Evolutionary conservation across 345 rosid genomes (phyloP), one percentile per base, ranked within the genome.

Genomic region (Heritiera fomes): DNA sequence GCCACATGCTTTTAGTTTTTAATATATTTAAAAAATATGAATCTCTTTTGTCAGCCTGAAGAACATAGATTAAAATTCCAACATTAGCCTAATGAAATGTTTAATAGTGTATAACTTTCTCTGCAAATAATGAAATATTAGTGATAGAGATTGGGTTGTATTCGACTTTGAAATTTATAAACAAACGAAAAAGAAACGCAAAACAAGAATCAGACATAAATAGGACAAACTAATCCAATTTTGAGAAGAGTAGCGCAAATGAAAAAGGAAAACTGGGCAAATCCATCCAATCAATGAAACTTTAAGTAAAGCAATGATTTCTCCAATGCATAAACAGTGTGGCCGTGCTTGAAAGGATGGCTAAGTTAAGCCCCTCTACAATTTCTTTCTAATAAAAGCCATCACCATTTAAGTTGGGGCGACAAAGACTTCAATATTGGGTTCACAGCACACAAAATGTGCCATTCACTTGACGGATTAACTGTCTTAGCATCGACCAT

Each of bases 381-480:
- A 43, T 67, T 70, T 28, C 20, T 49, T 10, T 8, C 38, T 2
- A 28, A 3, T 4, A 49, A 41, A 6, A 43, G 50, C 49, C n/a
- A n/a, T 43, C 71, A n/a, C 71, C 6, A 67, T 43, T 66, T 66
- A 17, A 34, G 49, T 43, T 41, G 28, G 28, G 28, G 28, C 32
- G 59, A 49, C 43, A 49, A 50, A 0, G 75, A 71, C 59, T 67
- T 67, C 8, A 14, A 14, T 34, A 32, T 66, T 50, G 75, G 60
- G 28, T 49, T 71, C 75, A 71, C 8, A 50, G 59, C 59, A 50
- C 60, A 50, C 75, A 71, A 71, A 50, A 70, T 47, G 58, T 46
- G 58, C 17, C 56, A 17, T 41, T 65, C 23, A 40, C 10, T 40
- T 0, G 46, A 65, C 0, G 28, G 3, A 9, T 18, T 59, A 59